Percentiles rank a stretch among this genome's conserved stretches.
These are phyloP conservation scores for Sporothrix pallida DNA, from an alignment of 2,329 filamentous ascomycete species.

Conservation along the genomic window DNA sequence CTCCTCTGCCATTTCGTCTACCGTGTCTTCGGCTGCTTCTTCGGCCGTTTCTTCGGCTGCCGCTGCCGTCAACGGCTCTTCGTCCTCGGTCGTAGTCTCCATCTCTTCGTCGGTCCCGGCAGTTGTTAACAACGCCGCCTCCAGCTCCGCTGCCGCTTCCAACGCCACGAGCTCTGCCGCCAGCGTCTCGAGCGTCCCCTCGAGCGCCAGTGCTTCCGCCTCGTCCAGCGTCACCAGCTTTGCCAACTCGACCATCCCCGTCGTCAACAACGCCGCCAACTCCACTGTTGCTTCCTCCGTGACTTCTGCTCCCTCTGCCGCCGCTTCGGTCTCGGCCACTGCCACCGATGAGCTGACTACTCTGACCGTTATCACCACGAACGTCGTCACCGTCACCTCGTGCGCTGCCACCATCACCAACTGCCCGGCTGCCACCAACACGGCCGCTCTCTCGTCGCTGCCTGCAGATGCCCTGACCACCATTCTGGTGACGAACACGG, in stretches of 20 bases:
- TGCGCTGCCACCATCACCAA: slow-evolving; percentile 41
- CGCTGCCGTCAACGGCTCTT: background rate
- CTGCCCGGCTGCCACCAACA: slow-evolving; percentile 44
- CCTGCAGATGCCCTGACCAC: slow-evolving; percentile 43
- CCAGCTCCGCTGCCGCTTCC: slow-evolving; percentile 4
- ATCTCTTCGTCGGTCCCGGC: background rate
- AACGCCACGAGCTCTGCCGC: slow-evolving; percentile 13
- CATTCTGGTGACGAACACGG: slow-evolving; percentile 48
- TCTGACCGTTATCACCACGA: slow-evolving; percentile 48
- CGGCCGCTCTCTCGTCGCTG: slow-evolving; percentile 47
- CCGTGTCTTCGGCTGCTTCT: background rate
- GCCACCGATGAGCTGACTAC: slow-evolving; percentile 45
- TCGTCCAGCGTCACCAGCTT: slow-evolving; percentile 15
- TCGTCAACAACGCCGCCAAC: slow-evolving; percentile 24
- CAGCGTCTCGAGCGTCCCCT: background rate
- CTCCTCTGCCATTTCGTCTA: background rate
- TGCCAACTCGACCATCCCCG: slow-evolving; percentile 23
- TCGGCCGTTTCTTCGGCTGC: background rate
- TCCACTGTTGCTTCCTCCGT: background rate
- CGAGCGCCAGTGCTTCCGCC: background rate
- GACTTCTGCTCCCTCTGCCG: too few species aligned
- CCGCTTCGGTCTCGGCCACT: background rate
- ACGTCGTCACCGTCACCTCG: slow-evolving; percentile 47
- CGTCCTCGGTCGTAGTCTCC: background rate
- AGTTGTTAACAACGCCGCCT: slow-evolving; percentile 1